These are phyloP conservation scores for Aspergillus latus DNA, from an alignment of 2,329 filamentous ascomycete genomes.

Conservation along the genomic window DNA sequence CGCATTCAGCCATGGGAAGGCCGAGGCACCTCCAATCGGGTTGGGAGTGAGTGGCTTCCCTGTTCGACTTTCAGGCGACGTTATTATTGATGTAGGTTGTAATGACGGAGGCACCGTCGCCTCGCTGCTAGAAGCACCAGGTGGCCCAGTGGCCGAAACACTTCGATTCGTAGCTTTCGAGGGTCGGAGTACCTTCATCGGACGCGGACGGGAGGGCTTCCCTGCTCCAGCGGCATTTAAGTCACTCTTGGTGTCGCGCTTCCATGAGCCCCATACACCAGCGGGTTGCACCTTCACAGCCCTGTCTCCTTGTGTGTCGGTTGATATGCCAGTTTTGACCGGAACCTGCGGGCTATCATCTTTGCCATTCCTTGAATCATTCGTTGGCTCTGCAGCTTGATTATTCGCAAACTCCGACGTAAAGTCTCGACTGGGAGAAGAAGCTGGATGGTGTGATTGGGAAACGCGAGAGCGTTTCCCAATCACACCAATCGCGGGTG, in stretches of 20 bases:
- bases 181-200: constrained; percentile 89
- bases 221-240: constrained; percentile 53
- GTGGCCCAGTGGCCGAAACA: constrained; percentile 25
- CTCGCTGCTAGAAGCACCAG: constrained; percentile 18
- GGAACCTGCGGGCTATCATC: constrained; percentile 17
- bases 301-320: constrained; percentile 30
- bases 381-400: constrained; percentile 21
- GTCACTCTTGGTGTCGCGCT: constrained; percentile 46
- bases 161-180: constrained; percentile 57
- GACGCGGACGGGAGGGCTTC: constrained; percentile 60
- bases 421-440: constrained; percentile 26
- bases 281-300: constrained; percentile 41
- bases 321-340: constrained; percentile 28
- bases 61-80: constrained; percentile 30
- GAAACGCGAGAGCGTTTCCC: constrained; percentile 28
- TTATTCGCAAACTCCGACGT: constrained; percentile 25
- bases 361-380: constrained; percentile 7
- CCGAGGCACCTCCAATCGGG: constrained; percentile 86
- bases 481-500: constrained; percentile 33
- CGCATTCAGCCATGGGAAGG: constrained; percentile 85
- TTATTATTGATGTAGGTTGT: constrained; percentile 21
- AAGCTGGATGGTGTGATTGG: constrained; percentile 29
- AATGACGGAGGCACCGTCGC: constrained; percentile 13
- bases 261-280: constrained; percentile 71
- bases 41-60: constrained; percentile 65